Base-by-base conservation (phyloP, 2,329 filamentous ascomycete genomes). In the Penicillium sp. region DNA sequence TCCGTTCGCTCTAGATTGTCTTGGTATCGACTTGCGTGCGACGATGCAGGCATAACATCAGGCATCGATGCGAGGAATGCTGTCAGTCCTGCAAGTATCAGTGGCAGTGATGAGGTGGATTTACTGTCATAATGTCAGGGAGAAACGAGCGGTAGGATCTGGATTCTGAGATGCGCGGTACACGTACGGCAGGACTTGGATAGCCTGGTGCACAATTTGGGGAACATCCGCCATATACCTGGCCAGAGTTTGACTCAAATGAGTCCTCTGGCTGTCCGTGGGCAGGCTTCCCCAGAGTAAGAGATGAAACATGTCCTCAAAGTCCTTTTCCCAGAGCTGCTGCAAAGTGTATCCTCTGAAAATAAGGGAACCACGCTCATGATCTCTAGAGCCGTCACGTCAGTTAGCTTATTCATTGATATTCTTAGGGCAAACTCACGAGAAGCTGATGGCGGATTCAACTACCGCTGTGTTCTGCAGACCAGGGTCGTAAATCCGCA, bases 401-500 rank as follows among this genome's bases (percentile, higher is more conserved):
- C 39, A 22, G 11, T 6, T 20, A 22, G 17, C 39, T 22, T 12
- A 5, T 11, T 22, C 43, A 1, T 3, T 3, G n/a, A 15, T 37
- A 14, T 28, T 17, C 37, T n/a, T 14, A 6, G 5, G 12, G 3
- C 15, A 15, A 14, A 12, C 59, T 22, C 63, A 76, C 75, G 71
- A 70, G 55, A 71, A 71, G 34, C 71, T 76, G 38, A 77, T 71
- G 0, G 59, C 59, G 0, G 69, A 69, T 56, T 72, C 58, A 22
- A 67, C 61, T 3, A 73, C 70, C 0, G 72, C 67, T 0, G 75
- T 77, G 58, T 77, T 75, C 37, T 68, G 63, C 35, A 74, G 62
- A 0, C 74, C 74, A 0, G 72, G 71, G 57, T 76, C 74, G 54
- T 75, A 66, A 2, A 77, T 62, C 5, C 71, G 67, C 6, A 77